Base-by-base conservation (phyloP, 1,139 yeast species). In the Hansenula lynferdii region DNA sequence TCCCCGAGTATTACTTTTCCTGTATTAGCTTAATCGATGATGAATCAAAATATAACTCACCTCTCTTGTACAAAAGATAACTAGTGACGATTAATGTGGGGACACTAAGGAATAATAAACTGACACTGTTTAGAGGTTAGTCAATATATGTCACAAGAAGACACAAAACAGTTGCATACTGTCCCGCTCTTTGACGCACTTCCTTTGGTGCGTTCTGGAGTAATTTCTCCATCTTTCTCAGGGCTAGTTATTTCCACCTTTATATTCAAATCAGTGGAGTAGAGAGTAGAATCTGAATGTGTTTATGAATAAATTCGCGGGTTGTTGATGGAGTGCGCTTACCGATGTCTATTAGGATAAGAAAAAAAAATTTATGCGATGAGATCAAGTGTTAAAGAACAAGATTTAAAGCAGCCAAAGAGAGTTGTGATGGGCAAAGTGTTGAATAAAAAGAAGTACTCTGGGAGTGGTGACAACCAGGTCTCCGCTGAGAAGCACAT, bases 401-500 rank as follows among this genome's bases (percentile, higher is more conserved):
- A n/a, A n/a, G n/a, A 6, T 5, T 19, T 28, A 6, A 19, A n/a
- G n/a, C 12, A 15, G 15, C 8, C 8, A 10, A 12, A 11, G 5
- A 3, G 19, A n/a, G 14, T 15, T 14, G n/a, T 14, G 2, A 51
- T 53, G 57, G 56, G 44, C 36, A 53, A 53, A 30, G 54, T 38
- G 17, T 37, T 44, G 3, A 51, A 45, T 35, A 60, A 57, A 49
- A 64, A 61, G 56, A 61, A 54, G 37, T 62, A 61, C 42, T 45
- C 61, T 8, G 48, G 57, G 12, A 56, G 72, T 36, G 63, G 70
- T 33, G 79, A 56, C 15, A 63, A 69, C 27, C 75, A 63, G 50
- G 86, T 72, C 32, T 75, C 81, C 9, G 83, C 85, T 10, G 85
- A 80, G 40, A 79, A 79, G 55, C 83, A 77, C 56, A 64, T 81